These are phyloP conservation scores for Dactylellina leptospora DNA, from an alignment of 2,329 filamentous ascomycete species.

Conservation along the genomic window DNA sequence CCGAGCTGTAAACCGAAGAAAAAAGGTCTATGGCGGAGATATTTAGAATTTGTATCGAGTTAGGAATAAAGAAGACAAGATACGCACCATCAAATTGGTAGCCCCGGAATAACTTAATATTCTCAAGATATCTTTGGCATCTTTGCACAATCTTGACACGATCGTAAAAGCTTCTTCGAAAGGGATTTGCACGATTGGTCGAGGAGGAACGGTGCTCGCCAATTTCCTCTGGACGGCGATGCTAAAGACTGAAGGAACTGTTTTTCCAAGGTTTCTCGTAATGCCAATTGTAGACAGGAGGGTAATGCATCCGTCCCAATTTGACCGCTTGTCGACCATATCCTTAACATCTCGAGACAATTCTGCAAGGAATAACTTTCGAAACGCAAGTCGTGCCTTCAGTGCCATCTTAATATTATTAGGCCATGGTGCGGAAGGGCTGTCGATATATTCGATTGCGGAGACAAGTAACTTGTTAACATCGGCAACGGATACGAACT, in stretches of 20 bases:
- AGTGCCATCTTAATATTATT: slow-evolving; percentile 69
- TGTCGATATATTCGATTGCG: slow-evolving; percentile 46
- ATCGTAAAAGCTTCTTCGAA: slow-evolving; percentile 76
- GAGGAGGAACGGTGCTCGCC: slow-evolving; percentile 90
- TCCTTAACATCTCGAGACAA: slow-evolving; percentile 66
- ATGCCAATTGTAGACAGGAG: slow-evolving; percentile 68
- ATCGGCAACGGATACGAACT: slow-evolving; percentile 67
- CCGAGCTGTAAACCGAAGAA: slow-evolving; percentile 59
- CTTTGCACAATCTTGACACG: slow-evolving; percentile 74
- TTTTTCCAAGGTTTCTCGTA: slow-evolving; percentile 70
- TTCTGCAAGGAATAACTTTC: slow-evolving; percentile 70
- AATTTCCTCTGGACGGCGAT: slow-evolving; percentile 88
- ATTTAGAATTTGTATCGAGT: slow-evolving; percentile 11
- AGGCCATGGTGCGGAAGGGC: slow-evolving; percentile 57
- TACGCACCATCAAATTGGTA: slow-evolving; percentile 73
- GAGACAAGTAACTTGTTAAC: slow-evolving; percentile 59
- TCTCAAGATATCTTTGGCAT: slow-evolving; percentile 74
- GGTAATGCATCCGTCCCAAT: slow-evolving; percentile 62
- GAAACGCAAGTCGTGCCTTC: slow-evolving; percentile 71
- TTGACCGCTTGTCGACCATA: slow-evolving; percentile 59
- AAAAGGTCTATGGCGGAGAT: slow-evolving; percentile 54
- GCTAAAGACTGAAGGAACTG: slow-evolving; percentile 82
- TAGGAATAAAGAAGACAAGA: neutral
- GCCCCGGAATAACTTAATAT: slow-evolving; percentile 74
- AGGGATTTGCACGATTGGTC: slow-evolving; percentile 81